Evolutionary conservation across 1,284 basidiomycete species (phyloP).

Genomic region (Austropuccinia psidii): DNA sequence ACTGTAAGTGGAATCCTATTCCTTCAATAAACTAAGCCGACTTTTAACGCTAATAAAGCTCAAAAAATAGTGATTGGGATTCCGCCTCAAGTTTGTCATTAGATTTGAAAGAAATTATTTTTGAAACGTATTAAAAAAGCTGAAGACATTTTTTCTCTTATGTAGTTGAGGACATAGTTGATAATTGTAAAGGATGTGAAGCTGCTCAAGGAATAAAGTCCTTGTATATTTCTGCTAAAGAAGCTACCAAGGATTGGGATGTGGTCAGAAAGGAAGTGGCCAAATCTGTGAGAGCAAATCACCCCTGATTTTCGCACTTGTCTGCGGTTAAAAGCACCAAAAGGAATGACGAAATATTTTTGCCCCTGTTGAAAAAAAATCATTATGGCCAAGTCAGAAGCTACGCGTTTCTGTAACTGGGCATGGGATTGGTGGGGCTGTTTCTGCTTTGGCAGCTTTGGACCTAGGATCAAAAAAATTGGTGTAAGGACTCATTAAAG

Average conservation of each 20-base stretch:
- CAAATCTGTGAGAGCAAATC: not conserved
- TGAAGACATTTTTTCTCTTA: constrained; percentile 23
- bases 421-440: constrained; percentile 36
- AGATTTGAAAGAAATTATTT: not conserved
- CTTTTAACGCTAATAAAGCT: not conserved
- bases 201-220: constrained; percentile 38
- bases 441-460: constrained; percentile 38
- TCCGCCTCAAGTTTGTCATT: not conserved
- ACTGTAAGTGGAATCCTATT: not conserved
- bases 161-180: constrained; percentile 37
- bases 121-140: not conserved
- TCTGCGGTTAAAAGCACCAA: not conserved
- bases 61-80: not conserved
- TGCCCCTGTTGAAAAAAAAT: no score
- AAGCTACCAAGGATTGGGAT: constrained; percentile 39
- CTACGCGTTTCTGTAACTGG: constrained; percentile 37
- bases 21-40: not conserved
- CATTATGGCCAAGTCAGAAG: no score
- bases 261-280: constrained; percentile 37
- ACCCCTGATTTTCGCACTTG: not conserved
- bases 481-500: constrained; percentile 9
- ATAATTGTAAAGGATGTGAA: constrained; percentile 38
- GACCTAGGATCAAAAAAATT: constrained; percentile 23
- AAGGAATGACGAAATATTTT: not conserved
- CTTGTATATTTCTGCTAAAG: constrained; percentile 38